Evolutionary conservation across 768 basidiomycete species (phyloP).

Genomic region (Tremella yokohamensis): DNA sequence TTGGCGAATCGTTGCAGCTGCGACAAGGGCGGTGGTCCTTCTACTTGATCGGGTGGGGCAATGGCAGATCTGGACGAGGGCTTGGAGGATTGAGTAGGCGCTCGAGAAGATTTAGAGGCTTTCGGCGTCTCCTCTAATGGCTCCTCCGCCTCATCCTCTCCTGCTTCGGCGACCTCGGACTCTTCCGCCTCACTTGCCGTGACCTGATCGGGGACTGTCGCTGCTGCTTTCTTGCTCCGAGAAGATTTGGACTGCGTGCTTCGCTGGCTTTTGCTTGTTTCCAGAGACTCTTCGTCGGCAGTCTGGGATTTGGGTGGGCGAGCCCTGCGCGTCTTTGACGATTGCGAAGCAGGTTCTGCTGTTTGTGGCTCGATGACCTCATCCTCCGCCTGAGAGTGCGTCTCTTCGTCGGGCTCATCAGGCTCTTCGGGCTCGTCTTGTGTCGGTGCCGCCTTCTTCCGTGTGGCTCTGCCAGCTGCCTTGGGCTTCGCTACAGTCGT

Average conservation of each 20-base stretch:
- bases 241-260: constrained; percentile 11
- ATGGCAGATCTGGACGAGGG: background rate
- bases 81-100: constrained; percentile 1
- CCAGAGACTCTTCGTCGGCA: constrained; percentile 4
- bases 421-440: constrained; percentile 1
- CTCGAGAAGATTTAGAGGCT: constrained; percentile 14
- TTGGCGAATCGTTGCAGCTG: constrained; percentile 35
- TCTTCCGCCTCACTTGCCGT: background rate
- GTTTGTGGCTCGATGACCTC: constrained; percentile 5
- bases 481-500: constrained; percentile 9
- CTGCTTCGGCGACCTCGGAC: constrained; percentile 6
- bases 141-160: constrained; percentile 4
- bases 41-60: background rate
- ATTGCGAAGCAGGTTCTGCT: background rate
- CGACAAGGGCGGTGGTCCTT: constrained; percentile 18
- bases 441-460: constrained; percentile 12
- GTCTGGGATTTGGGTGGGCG: constrained; percentile 6
- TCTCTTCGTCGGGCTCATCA: constrained; percentile 10
- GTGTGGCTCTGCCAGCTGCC: background rate
- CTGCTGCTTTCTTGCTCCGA: constrained; percentile 3
- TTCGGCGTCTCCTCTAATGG: constrained; percentile 13
- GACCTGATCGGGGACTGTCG: background rate
- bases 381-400: background rate
- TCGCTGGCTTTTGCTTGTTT: constrained; percentile 8
- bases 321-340: constrained; percentile 2